Evolutionary conservation across 228 moss, liverwort and hornwort species (phyloP), one percentile per base, ranked within the genome.

Genomic region (Sphagnum fallax): DNA sequence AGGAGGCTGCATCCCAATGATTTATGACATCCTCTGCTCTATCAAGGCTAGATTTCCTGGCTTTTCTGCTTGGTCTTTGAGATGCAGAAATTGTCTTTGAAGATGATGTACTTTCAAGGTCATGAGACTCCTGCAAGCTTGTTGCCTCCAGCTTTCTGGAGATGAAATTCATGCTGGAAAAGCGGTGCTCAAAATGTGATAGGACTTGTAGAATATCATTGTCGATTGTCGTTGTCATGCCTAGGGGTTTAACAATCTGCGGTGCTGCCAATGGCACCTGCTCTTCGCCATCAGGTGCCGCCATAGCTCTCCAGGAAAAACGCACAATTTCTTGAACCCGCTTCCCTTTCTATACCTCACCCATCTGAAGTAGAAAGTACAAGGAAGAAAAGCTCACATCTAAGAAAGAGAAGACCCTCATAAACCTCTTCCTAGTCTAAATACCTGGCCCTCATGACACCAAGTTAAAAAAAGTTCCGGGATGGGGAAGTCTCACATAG

Each of bases 121-220:
- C 82, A 2, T 32, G 32, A 5, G 85, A 79, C 0, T 65, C 11
- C 62, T 63, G 81, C 0, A 82, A 82, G 4, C 75, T 79, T 0
- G 82, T 79, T 0, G 82, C 74, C 69, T 89, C 82, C 8, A 74
- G 64, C 67, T 79, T 79, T 15, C 75, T 76, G 18, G 88, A 89
- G 61, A 69, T 75, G 49, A 89, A 91, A 75, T 91, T 93, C 96
- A 96, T 96, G 67, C 80, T 91, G 52, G 91, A 89, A 68, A 93
- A 91, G 32, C 93, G 84, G 75, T 91, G 82, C 70, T 97, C 93
- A 67, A 97, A 93, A 87, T 97, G 93, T 63, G 93, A 90, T 10
- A 93, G 69, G 51, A 93, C 89, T 62, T 85, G 83, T 58, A 90
- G 75, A 93, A 89, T 85, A 70, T 89, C 85, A 79, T 89, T 85